Base-by-base conservation (phyloP, 805 yeast species). In the Candida namnaoensis region DNA sequence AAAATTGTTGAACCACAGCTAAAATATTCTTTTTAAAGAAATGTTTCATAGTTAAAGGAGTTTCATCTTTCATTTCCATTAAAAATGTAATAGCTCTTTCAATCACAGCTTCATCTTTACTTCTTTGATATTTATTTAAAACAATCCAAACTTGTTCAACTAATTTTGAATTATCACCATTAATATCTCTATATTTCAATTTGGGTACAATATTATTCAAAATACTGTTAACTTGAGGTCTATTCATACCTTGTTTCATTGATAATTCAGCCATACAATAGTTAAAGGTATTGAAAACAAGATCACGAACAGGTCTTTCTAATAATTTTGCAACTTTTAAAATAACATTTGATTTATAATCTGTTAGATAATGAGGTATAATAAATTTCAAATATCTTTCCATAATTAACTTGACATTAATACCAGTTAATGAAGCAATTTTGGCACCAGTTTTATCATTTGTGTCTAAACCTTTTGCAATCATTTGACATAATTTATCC, bases 1-100 rank as follows among this genome's bases (percentile, higher is more conserved):
- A 82, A 51, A 90, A 85, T 37, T 76, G 71, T 46, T 85, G 91
- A 5, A 86, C 81, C 14, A 88, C 67, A 44, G 90, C 95, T 12
- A 88, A 63, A 4, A 86, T 77, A 53, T 78, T 73, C 36, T 73
- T 74, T 25, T 74, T 77, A 37, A 82, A 62, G 42, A 69, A 74
- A 12, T 30, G 33, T 12, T 30, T 32, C 33, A 30, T 30, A 30
- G 7, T 13, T 6, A 30, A 12, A 30, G 33, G 33, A 12, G 33
- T 12, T 30, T 30, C 33, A 30, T 12, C 33, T 7, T 30, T 30
- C 33, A 30, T 30, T 30, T 30, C 33, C 33, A 30, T 30, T 12
- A 30, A 30, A 30, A 30, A 30, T 11, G n/a, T 9, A 12, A 30
- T 30, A 12, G 14, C 33, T 12, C 11, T 30, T 12, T 30, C 33